Evolutionary conservation across 345 rosid species (phyloP).

Genomic region (Gossypium arboreum): DNA sequence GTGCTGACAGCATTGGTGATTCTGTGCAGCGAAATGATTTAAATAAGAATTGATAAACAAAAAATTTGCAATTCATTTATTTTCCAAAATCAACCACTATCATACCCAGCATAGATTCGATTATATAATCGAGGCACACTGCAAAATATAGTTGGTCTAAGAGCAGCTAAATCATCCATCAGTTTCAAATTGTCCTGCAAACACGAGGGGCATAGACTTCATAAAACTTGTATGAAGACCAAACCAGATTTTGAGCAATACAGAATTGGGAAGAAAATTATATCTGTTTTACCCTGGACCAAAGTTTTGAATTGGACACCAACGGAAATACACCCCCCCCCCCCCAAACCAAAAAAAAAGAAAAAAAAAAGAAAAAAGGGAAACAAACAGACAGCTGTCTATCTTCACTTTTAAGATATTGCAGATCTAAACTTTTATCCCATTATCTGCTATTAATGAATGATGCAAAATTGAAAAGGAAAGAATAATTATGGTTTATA

Average conservation of each 20-base stretch:
- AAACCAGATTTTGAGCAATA: not conserved
- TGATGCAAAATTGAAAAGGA: not conserved
- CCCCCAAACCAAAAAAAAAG: no score
- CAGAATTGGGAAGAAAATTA: not conserved
- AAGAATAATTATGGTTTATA: not conserved
- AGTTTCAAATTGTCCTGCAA: slow-evolving; percentile 79
- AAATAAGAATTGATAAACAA: slow-evolving; percentile 17
- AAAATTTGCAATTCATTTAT: not conserved
- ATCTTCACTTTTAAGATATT: not conserved
- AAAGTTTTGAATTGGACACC: not conserved
- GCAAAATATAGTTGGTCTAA: slow-evolving; percentile 80
- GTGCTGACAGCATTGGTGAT: slow-evolving; percentile 66
- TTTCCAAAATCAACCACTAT: slow-evolving; percentile 11
- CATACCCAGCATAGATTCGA: slow-evolving; percentile 79
- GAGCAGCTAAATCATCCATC: slow-evolving; percentile 76
- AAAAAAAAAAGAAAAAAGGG: no score
- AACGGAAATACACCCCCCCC: not conserved
- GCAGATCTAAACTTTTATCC: not conserved
- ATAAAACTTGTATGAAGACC: slow-evolving; percentile 2
- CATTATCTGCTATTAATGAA: not conserved
- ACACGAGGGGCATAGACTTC: slow-evolving; percentile 6
- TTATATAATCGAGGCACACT: slow-evolving; percentile 94
- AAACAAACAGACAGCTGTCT: not conserved
- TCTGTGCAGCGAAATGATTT: slow-evolving; percentile 35
- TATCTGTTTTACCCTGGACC: not conserved